Evolutionary conservation across 768 basidiomycete genomes (phyloP), one percentile per base, ranked within the genome.

Genomic region (Pisolithus albus): DNA sequence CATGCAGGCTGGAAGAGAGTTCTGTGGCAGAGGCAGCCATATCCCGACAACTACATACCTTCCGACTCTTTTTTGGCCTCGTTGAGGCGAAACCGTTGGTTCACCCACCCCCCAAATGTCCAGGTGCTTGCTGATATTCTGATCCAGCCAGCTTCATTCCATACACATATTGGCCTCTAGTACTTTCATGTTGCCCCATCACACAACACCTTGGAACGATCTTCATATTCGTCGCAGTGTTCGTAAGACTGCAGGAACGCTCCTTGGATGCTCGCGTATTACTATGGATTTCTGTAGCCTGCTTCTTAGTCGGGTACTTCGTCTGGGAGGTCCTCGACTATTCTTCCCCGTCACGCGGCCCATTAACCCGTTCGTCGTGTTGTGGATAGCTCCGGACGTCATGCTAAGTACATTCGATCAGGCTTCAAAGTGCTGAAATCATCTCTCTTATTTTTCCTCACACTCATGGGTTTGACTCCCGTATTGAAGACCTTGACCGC

Each of bases 401-500:
- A 47, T 23, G 24, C 55, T 58, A 49, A 67, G 30, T 23, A 43
- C 47, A 28, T 46, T 39, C 42, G 42, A 23, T 24, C 60, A 91
- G 88, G 81, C 56, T 75, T 86, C 39, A 88, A 86, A 63, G 73
- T 80, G 1, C 63, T 86, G 55, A 92, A 89, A 63, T 89, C 90
- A 4, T 86, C 87, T 7, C 75, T 97, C 41, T 75, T 97, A 52
- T 87, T 94, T 57, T 89, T 95, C 62, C 78, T 96, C 21, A 81
- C 89, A 7, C 77, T 99, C 53, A 83, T 96, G 73, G 85, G 92
- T 15, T 75, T 97, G 50, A 86, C 93, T 3, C 96, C 96, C 13
- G 88, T 97, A 9, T 73, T 98, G 51, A 81, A 86, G 61, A 97
- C 95, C 5, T 72, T 99, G 62, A 95, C 92, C 26, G 88, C 90